Conservation (phyloP, 805 yeast genomes). For the Cyberlindnera euphorbiae region DNA sequence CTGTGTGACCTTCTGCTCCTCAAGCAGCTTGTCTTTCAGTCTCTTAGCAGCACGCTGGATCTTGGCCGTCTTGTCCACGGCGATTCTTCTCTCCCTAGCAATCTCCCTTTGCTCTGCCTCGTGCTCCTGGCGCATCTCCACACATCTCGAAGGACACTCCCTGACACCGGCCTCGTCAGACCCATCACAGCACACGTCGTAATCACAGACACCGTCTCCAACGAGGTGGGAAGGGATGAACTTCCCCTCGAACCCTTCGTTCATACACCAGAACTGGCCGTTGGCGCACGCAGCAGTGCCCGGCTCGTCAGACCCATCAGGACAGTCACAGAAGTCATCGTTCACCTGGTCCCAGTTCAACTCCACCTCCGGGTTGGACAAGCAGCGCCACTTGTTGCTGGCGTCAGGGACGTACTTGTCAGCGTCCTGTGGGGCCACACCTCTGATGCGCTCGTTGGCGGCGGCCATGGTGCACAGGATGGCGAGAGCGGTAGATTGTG, state of each 20-base stretch:
- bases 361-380: slow-evolving; percentile 58
- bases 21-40: slow-evolving; percentile 18
- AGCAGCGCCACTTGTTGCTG: slow-evolving; percentile 63
- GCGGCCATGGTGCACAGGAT: neutral
- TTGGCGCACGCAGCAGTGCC: slow-evolving; percentile 81
- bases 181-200: slow-evolving; percentile 89
- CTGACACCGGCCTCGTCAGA: slow-evolving; percentile 57
- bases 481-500: neutral
- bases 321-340: slow-evolving; percentile 93
- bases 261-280: slow-evolving; percentile 64
- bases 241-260: slow-evolving; percentile 62
- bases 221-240: slow-evolving; percentile 64
- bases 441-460: slow-evolving; percentile 6
- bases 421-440: slow-evolving; percentile 27
- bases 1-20: slow-evolving; percentile 7
- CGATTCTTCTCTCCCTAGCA: slow-evolving; percentile 15
- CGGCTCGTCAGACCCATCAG: slow-evolving; percentile 97
- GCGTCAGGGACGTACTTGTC: slow-evolving; percentile 46
- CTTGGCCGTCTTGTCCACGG: slow-evolving; percentile 16
- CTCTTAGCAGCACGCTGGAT: slow-evolving; percentile 21
- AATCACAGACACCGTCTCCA: slow-evolving; percentile 91
- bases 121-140: slow-evolving; percentile 24
- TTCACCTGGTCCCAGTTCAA: slow-evolving; percentile 63
- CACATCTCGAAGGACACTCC: slow-evolving; percentile 26
- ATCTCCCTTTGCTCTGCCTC: slow-evolving; percentile 2